Percentiles rank a stretch among this genome's conserved stretches.
phyloP scores from a whole-genome alignment of 2,329 filamentous ascomycete species.

The Sphaerulina populicola region DNA sequence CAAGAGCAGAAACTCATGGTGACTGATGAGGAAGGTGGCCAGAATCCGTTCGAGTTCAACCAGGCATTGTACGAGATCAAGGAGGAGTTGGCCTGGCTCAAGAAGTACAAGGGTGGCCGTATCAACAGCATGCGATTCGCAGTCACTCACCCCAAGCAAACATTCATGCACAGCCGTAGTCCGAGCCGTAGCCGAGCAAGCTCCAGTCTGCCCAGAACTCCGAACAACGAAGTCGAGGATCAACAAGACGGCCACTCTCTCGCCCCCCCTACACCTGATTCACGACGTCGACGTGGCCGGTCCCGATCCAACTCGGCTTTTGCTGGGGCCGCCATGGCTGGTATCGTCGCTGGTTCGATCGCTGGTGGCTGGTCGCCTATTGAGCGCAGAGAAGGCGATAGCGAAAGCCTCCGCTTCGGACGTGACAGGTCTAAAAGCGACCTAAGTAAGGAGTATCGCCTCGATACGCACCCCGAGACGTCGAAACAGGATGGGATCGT shows the following conservation, averaged over 20 bases:
- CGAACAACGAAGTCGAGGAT: conserved; percentile 47
- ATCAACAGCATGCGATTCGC: conserved; percentile 74
- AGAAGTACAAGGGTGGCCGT: conserved; percentile 70
- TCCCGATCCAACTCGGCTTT: conserved; percentile 66
- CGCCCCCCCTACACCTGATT: conserved; percentile 45
- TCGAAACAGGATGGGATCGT: conserved; percentile 42
- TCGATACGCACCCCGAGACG: conserved; percentile 45
- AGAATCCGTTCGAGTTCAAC: conserved; percentile 51
- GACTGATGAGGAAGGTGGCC: conserved; percentile 32
- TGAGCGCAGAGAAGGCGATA: conserved; percentile 42
- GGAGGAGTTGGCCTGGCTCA: conserved; percentile 72
- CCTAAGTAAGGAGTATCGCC: conserved; percentile 31
- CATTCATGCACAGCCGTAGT: conserved; percentile 55
- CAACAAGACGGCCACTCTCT: conserved; percentile 33
- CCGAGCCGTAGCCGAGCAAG: conserved; percentile 55
- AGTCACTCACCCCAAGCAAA: conserved; percentile 65
- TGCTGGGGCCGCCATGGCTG: conserved; percentile 73
- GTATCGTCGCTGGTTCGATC: conserved; percentile 67
- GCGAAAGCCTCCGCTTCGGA: conserved; percentile 18
- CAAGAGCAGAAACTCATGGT: conserved; percentile 38
- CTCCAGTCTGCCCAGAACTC: conserved; percentile 56
- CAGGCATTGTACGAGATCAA: conserved; percentile 64
- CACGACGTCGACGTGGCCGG: conserved; percentile 53
- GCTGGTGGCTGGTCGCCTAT: conserved; percentile 65
- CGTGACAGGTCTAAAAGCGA: conserved; percentile 29